Conservation (phyloP, 139 green algal species). For the Chlorella sp. region DNA sequence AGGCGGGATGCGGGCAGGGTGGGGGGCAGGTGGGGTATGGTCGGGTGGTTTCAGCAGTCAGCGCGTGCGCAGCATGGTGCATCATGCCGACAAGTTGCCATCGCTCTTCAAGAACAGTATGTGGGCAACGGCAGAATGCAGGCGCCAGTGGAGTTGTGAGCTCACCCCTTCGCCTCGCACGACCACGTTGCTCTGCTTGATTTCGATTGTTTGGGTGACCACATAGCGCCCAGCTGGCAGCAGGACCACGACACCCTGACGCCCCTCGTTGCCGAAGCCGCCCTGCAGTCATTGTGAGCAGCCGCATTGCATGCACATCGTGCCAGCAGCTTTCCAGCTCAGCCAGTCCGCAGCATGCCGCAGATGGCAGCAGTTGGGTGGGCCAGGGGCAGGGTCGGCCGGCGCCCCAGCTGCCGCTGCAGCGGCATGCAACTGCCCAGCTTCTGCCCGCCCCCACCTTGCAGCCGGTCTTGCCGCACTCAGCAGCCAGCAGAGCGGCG, state of each 20-base stretch:
- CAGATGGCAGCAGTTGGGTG: too few species aligned
- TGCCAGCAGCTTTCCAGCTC: too few species aligned
- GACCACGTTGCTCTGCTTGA: conserved; percentile 27
- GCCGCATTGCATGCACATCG: not conserved
- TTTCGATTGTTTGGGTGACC: not conserved
- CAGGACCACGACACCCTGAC: not conserved
- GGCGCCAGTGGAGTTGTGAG: not conserved
- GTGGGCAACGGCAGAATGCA: too few species aligned
- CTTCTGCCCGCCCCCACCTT: not conserved
- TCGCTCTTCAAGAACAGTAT: too few species aligned
- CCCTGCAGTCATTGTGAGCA: not conserved
- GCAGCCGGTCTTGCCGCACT: not conserved
- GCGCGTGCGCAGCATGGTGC: too few species aligned
- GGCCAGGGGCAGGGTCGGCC: too few species aligned
- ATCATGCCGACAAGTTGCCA: too few species aligned
- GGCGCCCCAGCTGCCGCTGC: not conserved
- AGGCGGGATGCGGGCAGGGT: too few species aligned
- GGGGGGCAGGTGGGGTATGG: too few species aligned
- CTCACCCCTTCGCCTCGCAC: conserved; percentile 24
- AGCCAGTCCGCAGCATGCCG: too few species aligned
- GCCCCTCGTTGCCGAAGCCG: conserved; percentile 8
- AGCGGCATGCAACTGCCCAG: not conserved
- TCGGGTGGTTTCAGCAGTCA: too few species aligned
- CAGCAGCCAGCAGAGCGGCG: not conserved
- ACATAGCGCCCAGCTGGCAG: conserved; percentile 11